Conservation (phyloP, 805 yeast species). For the Cyberlindnera euphorbiiphila region DNA sequence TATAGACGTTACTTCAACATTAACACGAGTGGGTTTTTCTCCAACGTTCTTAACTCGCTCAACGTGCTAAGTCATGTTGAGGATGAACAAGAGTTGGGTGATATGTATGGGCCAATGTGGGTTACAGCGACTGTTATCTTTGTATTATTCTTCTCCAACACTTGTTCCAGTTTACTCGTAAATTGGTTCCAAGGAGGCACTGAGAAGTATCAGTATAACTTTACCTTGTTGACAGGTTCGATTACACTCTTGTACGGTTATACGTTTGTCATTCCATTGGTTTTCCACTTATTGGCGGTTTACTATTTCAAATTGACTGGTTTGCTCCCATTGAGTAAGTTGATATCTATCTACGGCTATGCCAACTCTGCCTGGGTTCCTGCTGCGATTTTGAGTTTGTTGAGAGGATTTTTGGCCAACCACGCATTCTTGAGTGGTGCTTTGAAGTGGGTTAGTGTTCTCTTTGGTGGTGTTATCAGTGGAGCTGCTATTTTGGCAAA, state of each 20-base stretch:
- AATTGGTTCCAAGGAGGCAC: slow-evolving; percentile 40
- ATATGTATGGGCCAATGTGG: slow-evolving; percentile 89
- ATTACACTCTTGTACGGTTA: slow-evolving; percentile 74
- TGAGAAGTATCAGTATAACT: slow-evolving; percentile 52
- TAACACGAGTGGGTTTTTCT: slow-evolving; percentile 57
- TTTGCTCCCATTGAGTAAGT: slow-evolving; percentile 48
- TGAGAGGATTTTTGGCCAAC: slow-evolving; percentile 51
- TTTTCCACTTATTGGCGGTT: slow-evolving; percentile 47
- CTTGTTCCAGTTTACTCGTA: slow-evolving; percentile 63
- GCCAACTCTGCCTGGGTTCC: slow-evolving; percentile 85
- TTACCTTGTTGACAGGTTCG: slow-evolving; percentile 61
- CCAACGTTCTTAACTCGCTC: slow-evolving; percentile 49
- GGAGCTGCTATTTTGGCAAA: slow-evolving; percentile 51
- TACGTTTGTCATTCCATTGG: slow-evolving; percentile 59
- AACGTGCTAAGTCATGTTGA: slow-evolving; percentile 47
- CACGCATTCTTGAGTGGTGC: slow-evolving; percentile 40
- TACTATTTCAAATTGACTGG: slow-evolving; percentile 51
- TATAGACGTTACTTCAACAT: slow-evolving; percentile 68
- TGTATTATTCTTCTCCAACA: slow-evolving; percentile 68
- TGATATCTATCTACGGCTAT: slow-evolving; percentile 80
- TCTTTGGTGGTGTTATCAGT: slow-evolving; percentile 56
- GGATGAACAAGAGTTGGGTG: slow-evolving; percentile 47
- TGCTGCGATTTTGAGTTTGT: slow-evolving; percentile 56
- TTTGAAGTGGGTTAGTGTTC: slow-evolving; percentile 62
- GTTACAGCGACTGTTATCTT: slow-evolving; percentile 78